These are phyloP conservation scores for Takakia lepidozioides DNA, from an alignment of 225 moss, liverwort and hornwort genomes.

Conservation along the genomic window DNA sequence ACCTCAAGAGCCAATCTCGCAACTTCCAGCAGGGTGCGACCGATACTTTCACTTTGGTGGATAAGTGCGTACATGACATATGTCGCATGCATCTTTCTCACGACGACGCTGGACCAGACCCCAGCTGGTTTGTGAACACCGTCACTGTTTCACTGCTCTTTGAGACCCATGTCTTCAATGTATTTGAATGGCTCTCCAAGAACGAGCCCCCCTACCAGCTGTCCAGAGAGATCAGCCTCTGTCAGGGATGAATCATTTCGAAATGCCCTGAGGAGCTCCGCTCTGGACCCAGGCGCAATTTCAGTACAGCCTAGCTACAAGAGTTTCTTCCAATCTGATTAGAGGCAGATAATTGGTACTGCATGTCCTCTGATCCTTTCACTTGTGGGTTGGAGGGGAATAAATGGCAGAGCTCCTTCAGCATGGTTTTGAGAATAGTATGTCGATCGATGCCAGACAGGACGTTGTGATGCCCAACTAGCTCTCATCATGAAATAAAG, in stretches of 20 bases:
- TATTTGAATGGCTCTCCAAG: conserved; percentile 72
- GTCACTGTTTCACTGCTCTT: conserved; percentile 46
- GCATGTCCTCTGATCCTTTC: no score
- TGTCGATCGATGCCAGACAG: no score
- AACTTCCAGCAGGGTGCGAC: conserved; percentile 50
- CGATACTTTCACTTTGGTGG: conserved; percentile 58
- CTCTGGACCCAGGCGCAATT: no score
- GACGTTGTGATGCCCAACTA: no score
- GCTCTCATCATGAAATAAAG: no score
- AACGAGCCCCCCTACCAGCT: conserved; percentile 62
- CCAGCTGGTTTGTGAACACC: conserved; percentile 66
- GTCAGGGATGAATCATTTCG: conserved; percentile 27
- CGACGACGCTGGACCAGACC: conserved; percentile 39
- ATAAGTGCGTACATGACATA: conserved; percentile 47
- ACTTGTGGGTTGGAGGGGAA: no score
- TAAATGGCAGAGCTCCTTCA: no score
- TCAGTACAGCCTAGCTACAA: no score
- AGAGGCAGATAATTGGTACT: no score
- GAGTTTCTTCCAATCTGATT: no score
- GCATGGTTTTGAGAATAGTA: no score
- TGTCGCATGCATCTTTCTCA: conserved; percentile 66
- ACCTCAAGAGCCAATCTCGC: conserved; percentile 38
- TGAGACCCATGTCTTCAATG: conserved; percentile 62
- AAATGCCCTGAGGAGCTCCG: no score
- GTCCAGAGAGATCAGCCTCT: conserved; percentile 38